Base-by-base conservation (phyloP, 2,329 filamentous ascomycete genomes). In the Colletotrichum scovillei region DNA sequence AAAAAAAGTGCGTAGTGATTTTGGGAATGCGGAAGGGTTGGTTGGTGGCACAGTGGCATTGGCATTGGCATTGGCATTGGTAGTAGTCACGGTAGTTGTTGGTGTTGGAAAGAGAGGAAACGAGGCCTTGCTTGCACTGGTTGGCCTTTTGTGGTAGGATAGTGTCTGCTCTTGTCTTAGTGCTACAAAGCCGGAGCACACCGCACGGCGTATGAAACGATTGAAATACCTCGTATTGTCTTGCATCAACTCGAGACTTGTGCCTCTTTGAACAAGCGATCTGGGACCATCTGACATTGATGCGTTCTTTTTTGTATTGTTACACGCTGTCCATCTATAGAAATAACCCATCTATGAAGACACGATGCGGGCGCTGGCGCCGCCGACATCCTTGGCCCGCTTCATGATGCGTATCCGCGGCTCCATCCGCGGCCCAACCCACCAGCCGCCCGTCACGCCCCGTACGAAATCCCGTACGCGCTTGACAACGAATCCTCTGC, bases 351-450 rank as follows among this genome's bases (percentile, higher is more conserved):
- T 42, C 38, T 49, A 73, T 24, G 58, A 42, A 6, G 71, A 73
- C 12, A 71, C 71, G 11, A 73, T 66, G 14, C 71, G 56, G 3
- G 67, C 71, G 4, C 71, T 60, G 38, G 67, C 26, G 16, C 71
- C 72, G 5, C 62, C 72, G 8, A 55, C 62, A 16, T 76, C 75
- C 67, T 78, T 78, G 24, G 78, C 65, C 65, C 80, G 79, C 74
- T 81, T 86, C 79, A 91, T 77, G 22, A 92, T 84, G 75, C 86
- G 81, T 56, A 92, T 86, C 64, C 84, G 82, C 6, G 89, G 89
- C 74, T 85, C 84, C 89, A 92, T 91, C 75, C 86, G 85, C 28
- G 90, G 91, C 0, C 91, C 91, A 76, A 90, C 76, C 91, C 91
- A 93, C 88, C 90, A 92, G 0, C 91, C 91, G 2, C 90, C 86